These are phyloP conservation scores for Yamadazyma nakazawae DNA, from an alignment of 805 yeast genomes.

Conservation along the genomic window DNA sequence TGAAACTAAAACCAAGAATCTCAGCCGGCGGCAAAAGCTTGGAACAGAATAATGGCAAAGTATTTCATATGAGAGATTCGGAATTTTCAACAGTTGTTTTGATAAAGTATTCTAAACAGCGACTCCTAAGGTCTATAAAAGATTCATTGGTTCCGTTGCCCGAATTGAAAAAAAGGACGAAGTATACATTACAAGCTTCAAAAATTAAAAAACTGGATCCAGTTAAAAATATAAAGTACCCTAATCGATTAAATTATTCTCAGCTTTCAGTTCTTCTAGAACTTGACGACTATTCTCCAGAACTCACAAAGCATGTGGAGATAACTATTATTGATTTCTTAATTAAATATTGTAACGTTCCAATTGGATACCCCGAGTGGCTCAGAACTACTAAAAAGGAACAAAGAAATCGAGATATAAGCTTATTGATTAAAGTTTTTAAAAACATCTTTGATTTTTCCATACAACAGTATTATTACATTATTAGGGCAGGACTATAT, in stretches of 20 bases:
- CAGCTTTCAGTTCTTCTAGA: constrained; percentile 8
- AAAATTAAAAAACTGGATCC: background rate
- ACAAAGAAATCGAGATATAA: constrained; percentile 4
- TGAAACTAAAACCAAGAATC: background rate
- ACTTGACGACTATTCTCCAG: constrained; percentile 4
- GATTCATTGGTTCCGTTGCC: background rate
- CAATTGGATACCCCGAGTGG: constrained; percentile 10
- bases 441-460: constrained; percentile 1
- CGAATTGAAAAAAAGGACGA: background rate
- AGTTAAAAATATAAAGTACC: background rate
- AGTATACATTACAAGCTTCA: background rate
- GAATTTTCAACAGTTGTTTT: background rate
- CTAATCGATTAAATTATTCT: constrained; percentile 1
- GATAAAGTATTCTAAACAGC: background rate
- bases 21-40: background rate
- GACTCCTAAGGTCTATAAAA: background rate
- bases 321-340: constrained; percentile 3
- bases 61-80: background rate
- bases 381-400: constrained; percentile 2
- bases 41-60: background rate
- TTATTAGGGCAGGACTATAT: background rate
- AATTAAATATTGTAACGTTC: constrained; percentile 6
- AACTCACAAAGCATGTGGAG: constrained; percentile 9
- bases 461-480: background rate
- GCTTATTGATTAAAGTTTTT: constrained; percentile 2